Base-by-base conservation (phyloP, 495 filamentous ascomycete species). In the Penicillium desertorum region DNA sequence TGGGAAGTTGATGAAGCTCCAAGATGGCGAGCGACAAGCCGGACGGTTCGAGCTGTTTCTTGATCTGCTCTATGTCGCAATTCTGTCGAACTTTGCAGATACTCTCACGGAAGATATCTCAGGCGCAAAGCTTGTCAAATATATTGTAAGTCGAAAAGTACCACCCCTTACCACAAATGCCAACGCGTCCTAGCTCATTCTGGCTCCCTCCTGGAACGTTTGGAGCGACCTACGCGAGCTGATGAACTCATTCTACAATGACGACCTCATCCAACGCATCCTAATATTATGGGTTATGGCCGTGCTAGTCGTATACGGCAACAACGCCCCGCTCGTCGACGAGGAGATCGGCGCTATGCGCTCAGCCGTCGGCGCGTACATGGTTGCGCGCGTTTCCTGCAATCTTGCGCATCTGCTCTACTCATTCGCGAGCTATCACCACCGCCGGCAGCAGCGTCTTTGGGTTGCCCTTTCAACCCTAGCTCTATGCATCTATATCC, bases 221-320 rank as follows among this genome's bases (percentile, higher is more conserved):
- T 81, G 78, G 78, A 74, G 70, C 51, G 76, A 77, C 48, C 63
- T 78, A 4, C 72, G 72, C 51, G 76, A 76, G 56, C 51, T 78
- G 41, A 79, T 79, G 77, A 77, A 76, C 68, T 73, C 68, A 9
- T 80, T 79, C 67, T 77, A 75, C 57, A 80, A 76, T 58, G 76
- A 81, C 45, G 78, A 81, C 57, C 47, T 81, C 12, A 59, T 76
- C 0, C 76, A 81, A 46, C 75, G 78, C 25, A 39, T 72, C 12
- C 63, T 77, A 20, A 79, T 79, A n/a, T 62, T 78, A 8, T 79
- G 77, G 75, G 62, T 76, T 23, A 78, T 81, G 74, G 67, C 76
- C 29, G 48, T 75, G 8, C 67, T 79, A 22, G 61, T 79, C 5
- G 58, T 80, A 16, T 80, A 74, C 56, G 77, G 76, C 12, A 81